These are phyloP conservation scores for Scheffersomyces lignicola DNA, from an alignment of 1,139 yeast genomes.

Conservation along the genomic window DNA sequence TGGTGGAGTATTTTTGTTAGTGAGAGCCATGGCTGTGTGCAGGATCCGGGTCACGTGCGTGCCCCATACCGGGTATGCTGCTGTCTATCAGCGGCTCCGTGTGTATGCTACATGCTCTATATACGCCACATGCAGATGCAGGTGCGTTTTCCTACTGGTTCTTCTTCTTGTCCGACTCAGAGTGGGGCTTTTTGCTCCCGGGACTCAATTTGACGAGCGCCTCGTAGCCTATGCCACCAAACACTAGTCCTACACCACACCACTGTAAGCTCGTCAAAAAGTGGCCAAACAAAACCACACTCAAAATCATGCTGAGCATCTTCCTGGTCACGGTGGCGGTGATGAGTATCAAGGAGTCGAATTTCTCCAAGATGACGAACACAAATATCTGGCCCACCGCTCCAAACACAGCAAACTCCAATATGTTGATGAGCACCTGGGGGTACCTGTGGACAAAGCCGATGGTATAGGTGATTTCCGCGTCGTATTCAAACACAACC, in stretches of 20 bases:
- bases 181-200: conserved; percentile 8
- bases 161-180: too few relatives aligned
- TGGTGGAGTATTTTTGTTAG: too few relatives aligned
- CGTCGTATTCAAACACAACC: conserved; percentile 36
- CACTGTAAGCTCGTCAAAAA: conserved; percentile 63
- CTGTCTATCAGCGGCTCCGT: too few relatives aligned
- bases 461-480: conserved; percentile 50
- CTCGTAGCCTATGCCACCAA: conserved; percentile 59
- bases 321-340: conserved; percentile 96
- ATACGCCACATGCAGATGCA: too few relatives aligned
- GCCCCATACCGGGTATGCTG: too few relatives aligned
- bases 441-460: conserved; percentile 44
- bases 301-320: conserved; percentile 90
- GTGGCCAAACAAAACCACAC: conserved; percentile 86
- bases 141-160: too few relatives aligned
- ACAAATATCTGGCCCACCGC: conserved; percentile 92
- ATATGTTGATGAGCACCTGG: conserved; percentile 55
- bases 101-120: too few relatives aligned
- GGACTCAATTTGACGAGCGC: conserved; percentile 22
- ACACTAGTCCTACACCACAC: conserved; percentile 76
- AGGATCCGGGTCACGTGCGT: too few relatives aligned
- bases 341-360: conserved; percentile 80
- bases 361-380: conserved; percentile 76
- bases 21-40: too few relatives aligned
- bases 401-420: conserved; percentile 75